These are phyloP conservation scores for Dysphania ambrosioides DNA, from an alignment of 148 eudicot species.

Conservation along the genomic window DNA sequence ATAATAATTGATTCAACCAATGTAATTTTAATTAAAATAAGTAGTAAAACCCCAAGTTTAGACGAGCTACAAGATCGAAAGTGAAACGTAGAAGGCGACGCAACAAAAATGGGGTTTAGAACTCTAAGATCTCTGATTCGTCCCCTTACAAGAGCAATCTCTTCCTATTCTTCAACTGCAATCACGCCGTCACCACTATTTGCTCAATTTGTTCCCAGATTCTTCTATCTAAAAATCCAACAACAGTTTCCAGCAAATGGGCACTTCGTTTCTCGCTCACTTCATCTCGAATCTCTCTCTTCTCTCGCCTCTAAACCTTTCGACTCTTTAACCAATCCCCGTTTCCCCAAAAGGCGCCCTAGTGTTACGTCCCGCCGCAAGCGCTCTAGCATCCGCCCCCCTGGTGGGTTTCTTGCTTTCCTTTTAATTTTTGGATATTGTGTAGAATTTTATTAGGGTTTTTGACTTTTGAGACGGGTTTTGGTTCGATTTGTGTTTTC, in stretches of 20 bases:
- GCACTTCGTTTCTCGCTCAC: conserved; percentile 29
- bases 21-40: no score
- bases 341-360: conserved; percentile 75
- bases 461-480: conserved; percentile 1
- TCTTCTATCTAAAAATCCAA: conserved; percentile 9
- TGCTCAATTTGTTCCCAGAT: conserved; percentile 17
- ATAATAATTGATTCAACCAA: no score
- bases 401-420: conserved; percentile 31
- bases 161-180: conserved; percentile 17
- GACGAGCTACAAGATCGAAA: not conserved
- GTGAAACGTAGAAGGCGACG: not conserved
- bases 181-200: not conserved
- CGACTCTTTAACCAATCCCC: conserved; percentile 69
- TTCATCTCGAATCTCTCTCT: conserved; percentile 44
- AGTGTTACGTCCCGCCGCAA: conserved; percentile 56
- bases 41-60: not conserved
- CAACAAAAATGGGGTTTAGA: conserved; percentile 49
- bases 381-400: conserved; percentile 59
- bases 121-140: conserved; percentile 63
- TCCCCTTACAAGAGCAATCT: conserved; percentile 50
- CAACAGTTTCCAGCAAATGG: conserved; percentile 9
- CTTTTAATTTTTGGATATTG: not conserved
- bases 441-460: conserved; percentile 5
- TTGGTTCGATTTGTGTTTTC: not conserved
- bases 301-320: conserved; percentile 43